A percentile compares a stretch with the other conserved stretches of the same genome.
Conservation (phyloP, 305 asterid species). For the Fraxinus latifolia region DNA sequence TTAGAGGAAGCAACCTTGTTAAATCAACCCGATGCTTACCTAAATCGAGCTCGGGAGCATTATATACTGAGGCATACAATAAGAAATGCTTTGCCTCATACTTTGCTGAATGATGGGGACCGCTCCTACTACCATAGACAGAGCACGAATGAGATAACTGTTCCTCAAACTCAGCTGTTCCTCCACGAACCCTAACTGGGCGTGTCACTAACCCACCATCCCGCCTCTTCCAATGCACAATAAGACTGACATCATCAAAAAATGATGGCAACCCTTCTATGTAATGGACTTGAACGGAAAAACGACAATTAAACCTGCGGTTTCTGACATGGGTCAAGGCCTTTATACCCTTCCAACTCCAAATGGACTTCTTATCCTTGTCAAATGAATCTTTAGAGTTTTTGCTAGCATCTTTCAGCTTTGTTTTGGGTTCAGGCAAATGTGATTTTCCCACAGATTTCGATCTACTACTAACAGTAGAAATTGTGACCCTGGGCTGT, state of each 20-base stretch:
- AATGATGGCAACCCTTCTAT: slow-evolving; percentile 62
- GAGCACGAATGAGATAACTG: slow-evolving; percentile 70
- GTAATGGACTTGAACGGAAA: slow-evolving; percentile 73
- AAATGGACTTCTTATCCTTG: slow-evolving; percentile 58
- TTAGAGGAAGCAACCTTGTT: slow-evolving; percentile 90
- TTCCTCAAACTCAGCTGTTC: slow-evolving; percentile 67
- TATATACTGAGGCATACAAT: slow-evolving; percentile 63
- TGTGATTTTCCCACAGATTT: slow-evolving; percentile 44
- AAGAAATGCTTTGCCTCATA: slow-evolving; percentile 81
- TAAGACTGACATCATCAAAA: slow-evolving; percentile 39
- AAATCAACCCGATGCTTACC: slow-evolving; percentile 86
- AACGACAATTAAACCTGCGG: slow-evolving; percentile 53
- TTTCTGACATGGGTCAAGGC: slow-evolving; percentile 49
- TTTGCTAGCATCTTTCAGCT: slow-evolving; percentile 27
- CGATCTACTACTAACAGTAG: slow-evolving; percentile 44
- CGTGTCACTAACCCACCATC: slow-evolving; percentile 44
- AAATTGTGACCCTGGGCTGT: slow-evolving; percentile 31
- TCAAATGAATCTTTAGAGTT: slow-evolving; percentile 31
- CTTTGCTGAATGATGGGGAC: slow-evolving; percentile 85
- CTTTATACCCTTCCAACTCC: slow-evolving; percentile 53
- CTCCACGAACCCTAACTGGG: slow-evolving; percentile 43
- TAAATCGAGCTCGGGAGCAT: slow-evolving; percentile 77
- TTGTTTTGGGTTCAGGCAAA: slow-evolving; percentile 29
- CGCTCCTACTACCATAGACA: slow-evolving; percentile 74
- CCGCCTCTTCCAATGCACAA: slow-evolving; percentile 61